phyloP scores from a whole-genome alignment of 2,329 filamentous ascomycete genomes.

The Ceratocystis cacaofunesta region DNA sequence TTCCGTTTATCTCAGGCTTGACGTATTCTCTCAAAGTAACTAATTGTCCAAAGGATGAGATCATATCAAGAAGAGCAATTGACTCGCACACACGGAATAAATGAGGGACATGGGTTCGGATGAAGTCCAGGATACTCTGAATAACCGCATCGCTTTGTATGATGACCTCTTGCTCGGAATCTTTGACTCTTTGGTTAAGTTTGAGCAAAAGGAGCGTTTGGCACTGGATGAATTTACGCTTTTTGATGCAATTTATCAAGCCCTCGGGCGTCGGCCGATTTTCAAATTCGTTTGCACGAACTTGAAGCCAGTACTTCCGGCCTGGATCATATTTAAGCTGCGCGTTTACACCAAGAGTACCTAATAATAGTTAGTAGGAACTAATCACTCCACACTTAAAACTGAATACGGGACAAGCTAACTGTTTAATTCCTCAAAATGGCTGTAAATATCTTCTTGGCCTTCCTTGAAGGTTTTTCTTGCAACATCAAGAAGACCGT shows the following conservation, averaged over 20 bases:
- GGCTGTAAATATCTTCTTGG: slow-evolving; percentile 59
- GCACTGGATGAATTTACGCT: slow-evolving; percentile 67
- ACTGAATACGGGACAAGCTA: too few species aligned
- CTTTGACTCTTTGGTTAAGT: slow-evolving; percentile 58
- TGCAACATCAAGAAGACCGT: slow-evolving; percentile 75
- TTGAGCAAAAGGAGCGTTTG: slow-evolving; percentile 77
- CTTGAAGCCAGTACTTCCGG: slow-evolving; percentile 64
- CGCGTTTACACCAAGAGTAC: slow-evolving; percentile 41
- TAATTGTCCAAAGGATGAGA: slow-evolving; percentile 60
- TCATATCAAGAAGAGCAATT: slow-evolving; percentile 76
- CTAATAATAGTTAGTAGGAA: slow-evolving; percentile 25
- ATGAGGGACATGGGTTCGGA: slow-evolving; percentile 54
- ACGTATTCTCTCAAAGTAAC: slow-evolving; percentile 46
- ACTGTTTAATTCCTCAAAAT: slow-evolving; percentile 55
- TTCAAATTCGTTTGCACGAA: slow-evolving; percentile 49
- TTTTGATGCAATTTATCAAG: slow-evolving; percentile 63
- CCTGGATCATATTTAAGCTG: slow-evolving; percentile 61
- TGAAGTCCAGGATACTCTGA: slow-evolving; percentile 52
- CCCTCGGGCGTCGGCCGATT: slow-evolving; percentile 44
- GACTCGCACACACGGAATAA: slow-evolving; percentile 79
- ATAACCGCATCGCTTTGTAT: slow-evolving; percentile 67
- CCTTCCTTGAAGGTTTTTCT: slow-evolving; percentile 81
- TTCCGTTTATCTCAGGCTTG: slow-evolving; percentile 52
- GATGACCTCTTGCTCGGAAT: slow-evolving; percentile 72
- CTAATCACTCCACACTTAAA: background rate